Conservation (phyloP, 768 basidiomycete genomes). For the Gyrodon lividus region DNA sequence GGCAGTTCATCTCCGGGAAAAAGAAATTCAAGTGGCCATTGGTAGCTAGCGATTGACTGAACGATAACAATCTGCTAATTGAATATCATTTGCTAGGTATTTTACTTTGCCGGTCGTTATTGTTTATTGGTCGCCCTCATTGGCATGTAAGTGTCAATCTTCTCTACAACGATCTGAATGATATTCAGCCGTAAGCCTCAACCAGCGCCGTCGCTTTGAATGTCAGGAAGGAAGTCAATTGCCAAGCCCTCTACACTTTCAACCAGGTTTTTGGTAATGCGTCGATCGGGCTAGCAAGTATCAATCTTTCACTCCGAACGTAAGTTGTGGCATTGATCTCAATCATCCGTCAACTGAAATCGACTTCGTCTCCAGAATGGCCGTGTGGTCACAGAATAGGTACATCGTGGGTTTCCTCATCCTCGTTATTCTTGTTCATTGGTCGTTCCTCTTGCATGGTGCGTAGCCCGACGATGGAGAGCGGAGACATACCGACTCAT, state of each 20-base stretch:
- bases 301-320: slow-evolving; percentile 71
- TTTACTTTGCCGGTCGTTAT: slow-evolving; percentile 72
- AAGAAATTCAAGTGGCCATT: slow-evolving; percentile 66
- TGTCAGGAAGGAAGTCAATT: slow-evolving; percentile 57
- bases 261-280: slow-evolving; percentile 66
- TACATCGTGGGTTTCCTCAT: slow-evolving; percentile 53
- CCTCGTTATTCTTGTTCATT: slow-evolving; percentile 62
- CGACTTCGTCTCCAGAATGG: slow-evolving; percentile 45
- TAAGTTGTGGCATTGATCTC: slow-evolving; percentile 31
- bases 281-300: slow-evolving; percentile 65
- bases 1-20: slow-evolving; percentile 55
- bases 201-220: slow-evolving; percentile 56
- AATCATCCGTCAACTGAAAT: neutral
- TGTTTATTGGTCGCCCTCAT: slow-evolving; percentile 61
- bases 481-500: neutral
- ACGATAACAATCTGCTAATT: neutral
- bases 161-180: neutral
- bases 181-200: neutral
- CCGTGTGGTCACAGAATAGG: slow-evolving; percentile 63
- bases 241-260: slow-evolving; percentile 69
- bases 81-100: slow-evolving; percentile 39
- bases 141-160: slow-evolving; percentile 54
- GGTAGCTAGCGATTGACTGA: slow-evolving; percentile 36
- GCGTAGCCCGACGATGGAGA: neutral
- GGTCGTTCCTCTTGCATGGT: slow-evolving; percentile 72